Base-by-base conservation (phyloP, 2,329 filamentous ascomycete species). In the Uncinocarpus reesii region DNA sequence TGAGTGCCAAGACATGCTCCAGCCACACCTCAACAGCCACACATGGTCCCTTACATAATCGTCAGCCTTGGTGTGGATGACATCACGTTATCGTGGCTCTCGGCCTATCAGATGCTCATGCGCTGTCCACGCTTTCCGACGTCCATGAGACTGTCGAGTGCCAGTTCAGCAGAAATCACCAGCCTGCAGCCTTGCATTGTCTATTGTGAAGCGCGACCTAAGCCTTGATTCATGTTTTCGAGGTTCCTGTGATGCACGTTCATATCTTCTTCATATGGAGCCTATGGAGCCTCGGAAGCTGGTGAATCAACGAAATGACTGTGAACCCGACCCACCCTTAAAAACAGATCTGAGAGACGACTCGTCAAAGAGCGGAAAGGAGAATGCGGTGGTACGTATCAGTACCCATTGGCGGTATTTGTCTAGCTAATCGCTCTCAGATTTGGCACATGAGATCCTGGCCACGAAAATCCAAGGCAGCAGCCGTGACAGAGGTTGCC, bases 391-490 rank as follows among this genome's bases (percentile, higher is more conserved):
- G 47, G 65, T 68, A 60, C 59, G 34, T 43, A 10, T 8, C 20
- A 24, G 7, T 34, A 11, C 45, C 8, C 24, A 20, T 28, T 29
- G 1, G 20, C 11, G 15, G 0, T 18, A n/a, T n/a, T 37, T n/a
- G 7, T 18, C 7, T 38, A 32, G 26, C 28, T 40, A 13, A 35
- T 42, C 16, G 18, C 16, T 15, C 41, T 28, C 51, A 68, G 63
- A 65, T 59, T 45, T 72, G 70, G 70, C 71, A 72, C 54, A 49
- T 63, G 23, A 66, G 63, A 46, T 66, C 67, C 21, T 74, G 71
- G 71, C 68, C 69, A 31, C 63, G 64, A 56, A 59, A 60, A 38
- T 62, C 63, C 29, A 74, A 74, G 58, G 68, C 71, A 41, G 63
- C 66, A 31, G 66, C 71, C 42, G 62, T 73, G 56, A 71, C 71